These are phyloP conservation scores for Clarireedia hainanense DNA, from an alignment of 2,329 filamentous ascomycete species.

Conservation along the genomic window DNA sequence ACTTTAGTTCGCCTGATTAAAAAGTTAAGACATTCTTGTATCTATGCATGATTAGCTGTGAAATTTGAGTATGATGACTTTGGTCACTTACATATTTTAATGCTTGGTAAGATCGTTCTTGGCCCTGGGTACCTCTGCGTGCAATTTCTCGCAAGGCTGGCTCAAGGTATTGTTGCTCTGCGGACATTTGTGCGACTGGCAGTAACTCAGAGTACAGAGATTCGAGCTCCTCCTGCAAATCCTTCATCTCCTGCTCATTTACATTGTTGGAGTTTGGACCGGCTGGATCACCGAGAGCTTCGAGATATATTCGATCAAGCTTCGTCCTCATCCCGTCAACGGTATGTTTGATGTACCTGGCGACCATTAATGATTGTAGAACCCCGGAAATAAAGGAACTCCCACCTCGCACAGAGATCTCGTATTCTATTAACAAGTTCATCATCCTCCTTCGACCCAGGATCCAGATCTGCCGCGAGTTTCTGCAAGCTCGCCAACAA, in stretches of 20 bases:
- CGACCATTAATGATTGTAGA: constrained; percentile 1
- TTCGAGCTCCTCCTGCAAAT: constrained; percentile 57
- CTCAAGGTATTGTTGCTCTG: constrained; percentile 58
- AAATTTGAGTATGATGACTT: background rate
- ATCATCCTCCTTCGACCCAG: constrained; percentile 43
- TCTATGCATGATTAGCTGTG: constrained; percentile 29
- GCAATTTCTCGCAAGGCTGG: constrained; percentile 46
- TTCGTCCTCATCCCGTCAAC: constrained; percentile 47
- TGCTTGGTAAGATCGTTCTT: constrained; percentile 39
- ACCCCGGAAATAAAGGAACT: background rate
- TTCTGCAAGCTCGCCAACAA: constrained; percentile 59
- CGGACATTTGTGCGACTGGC: constrained; percentile 62
- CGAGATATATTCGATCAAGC: constrained; percentile 48
- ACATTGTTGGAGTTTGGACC: constrained; percentile 5
- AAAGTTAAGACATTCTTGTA: constrained; percentile 44
- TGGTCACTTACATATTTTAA: constrained; percentile 41
- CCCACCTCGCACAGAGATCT: constrained; percentile 47
- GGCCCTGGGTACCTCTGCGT: constrained; percentile 36
- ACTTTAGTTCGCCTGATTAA: constrained; percentile 40
- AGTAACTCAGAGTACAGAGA: constrained; percentile 63
- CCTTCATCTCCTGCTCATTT: constrained; percentile 35
- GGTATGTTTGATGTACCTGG: constrained; percentile 47
- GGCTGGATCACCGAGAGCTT: constrained; percentile 33
- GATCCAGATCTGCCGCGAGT: constrained; percentile 52
- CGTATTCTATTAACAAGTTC: constrained; percentile 48